Evolutionary conservation across 768 basidiomycete species (phyloP).

Genomic region (Mycena olivaceomarginata): DNA sequence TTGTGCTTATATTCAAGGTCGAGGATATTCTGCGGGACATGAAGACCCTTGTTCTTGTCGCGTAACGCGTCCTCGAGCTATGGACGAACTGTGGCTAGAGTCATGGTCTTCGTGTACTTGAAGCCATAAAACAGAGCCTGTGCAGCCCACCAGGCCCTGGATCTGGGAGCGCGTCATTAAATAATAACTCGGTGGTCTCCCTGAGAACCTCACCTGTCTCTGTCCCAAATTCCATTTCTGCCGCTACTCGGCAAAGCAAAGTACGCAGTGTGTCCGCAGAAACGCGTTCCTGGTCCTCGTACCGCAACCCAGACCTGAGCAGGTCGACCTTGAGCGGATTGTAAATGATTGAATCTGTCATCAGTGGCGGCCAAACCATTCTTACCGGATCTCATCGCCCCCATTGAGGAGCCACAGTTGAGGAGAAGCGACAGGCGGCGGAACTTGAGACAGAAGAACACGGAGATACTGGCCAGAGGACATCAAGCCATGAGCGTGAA

Average conservation of each 20-base stretch:
- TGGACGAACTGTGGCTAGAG: conserved; percentile 29
- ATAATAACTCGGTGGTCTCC: background rate
- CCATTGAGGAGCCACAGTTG: too few species aligned
- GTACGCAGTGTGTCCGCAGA: conserved; percentile 31
- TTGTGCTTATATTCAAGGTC: conserved; percentile 40
- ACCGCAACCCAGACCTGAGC: conserved; percentile 37
- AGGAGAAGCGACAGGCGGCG: too few species aligned
- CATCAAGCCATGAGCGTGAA: too few species aligned
- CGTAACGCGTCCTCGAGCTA: conserved; percentile 43
- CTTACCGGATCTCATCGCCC: too few species aligned
- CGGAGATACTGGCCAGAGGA: too few species aligned
- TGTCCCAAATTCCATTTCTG: conserved; percentile 38
- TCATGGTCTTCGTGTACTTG: conserved; percentile 42
- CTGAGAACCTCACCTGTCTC: conserved; percentile 32
- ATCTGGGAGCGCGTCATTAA: conserved; percentile 16
- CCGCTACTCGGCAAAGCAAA: conserved; percentile 37
- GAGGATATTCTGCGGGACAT: conserved; percentile 38
- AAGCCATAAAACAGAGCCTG: conserved; percentile 42
- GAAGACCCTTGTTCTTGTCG: conserved; percentile 35
- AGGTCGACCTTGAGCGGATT: conserved; percentile 37
- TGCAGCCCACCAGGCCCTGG: conserved; percentile 42
- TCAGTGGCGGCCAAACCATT: too few species aligned
- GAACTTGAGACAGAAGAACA: too few species aligned
- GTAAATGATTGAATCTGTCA: too few species aligned
- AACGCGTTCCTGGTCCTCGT: conserved; percentile 44